Evolutionary conservation across 2,329 filamentous ascomycete genomes (phyloP).

Genomic region (Chaetomiaceae sp.): DNA sequence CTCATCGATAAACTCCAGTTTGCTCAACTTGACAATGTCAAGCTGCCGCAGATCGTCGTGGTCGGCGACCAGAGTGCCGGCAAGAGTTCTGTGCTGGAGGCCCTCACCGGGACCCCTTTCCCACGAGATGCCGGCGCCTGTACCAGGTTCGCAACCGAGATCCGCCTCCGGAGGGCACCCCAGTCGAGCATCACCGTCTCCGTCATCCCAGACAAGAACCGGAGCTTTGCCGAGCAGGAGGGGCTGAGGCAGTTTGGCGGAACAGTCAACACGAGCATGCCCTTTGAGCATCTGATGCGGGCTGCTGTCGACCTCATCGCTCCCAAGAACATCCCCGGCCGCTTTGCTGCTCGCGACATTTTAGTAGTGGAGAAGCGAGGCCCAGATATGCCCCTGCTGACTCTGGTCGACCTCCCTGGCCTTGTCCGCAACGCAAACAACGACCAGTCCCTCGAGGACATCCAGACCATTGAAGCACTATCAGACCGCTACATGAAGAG

Average conservation of each 20-base stretch:
- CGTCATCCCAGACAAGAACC: conserved; percentile 51
- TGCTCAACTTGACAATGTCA: conserved; percentile 34
- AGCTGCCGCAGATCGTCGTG: conserved; percentile 52
- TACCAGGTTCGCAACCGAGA: conserved; percentile 58
- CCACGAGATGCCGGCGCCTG: conserved; percentile 57
- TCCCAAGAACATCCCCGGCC: conserved; percentile 45
- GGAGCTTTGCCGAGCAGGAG: conserved; percentile 44
- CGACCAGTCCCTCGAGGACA: conserved; percentile 50
- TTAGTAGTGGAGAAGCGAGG: conserved; percentile 57
- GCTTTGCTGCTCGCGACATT: conserved; percentile 50
- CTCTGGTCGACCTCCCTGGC: conserved; percentile 58
- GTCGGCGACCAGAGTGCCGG: conserved; percentile 62
- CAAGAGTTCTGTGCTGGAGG: conserved; percentile 60
- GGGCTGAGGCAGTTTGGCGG: conserved; percentile 46
- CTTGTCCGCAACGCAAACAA: conserved; percentile 51
- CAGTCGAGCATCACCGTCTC: conserved; percentile 45
- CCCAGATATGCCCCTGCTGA: conserved; percentile 55
- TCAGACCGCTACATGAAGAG: conserved; percentile 54
- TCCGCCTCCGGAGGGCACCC: conserved; percentile 48
- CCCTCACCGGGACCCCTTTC: conserved; percentile 59
- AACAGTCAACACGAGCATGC: conserved; percentile 40
- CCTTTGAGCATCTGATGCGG: conserved; percentile 49
- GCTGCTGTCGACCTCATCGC: conserved; percentile 49
- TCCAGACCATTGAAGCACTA: conserved; percentile 48
- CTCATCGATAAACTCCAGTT: conserved; percentile 43